phyloP scores from a whole-genome alignment of 2,329 filamentous ascomycete genomes.

The Lachnellula hyalina region DNA sequence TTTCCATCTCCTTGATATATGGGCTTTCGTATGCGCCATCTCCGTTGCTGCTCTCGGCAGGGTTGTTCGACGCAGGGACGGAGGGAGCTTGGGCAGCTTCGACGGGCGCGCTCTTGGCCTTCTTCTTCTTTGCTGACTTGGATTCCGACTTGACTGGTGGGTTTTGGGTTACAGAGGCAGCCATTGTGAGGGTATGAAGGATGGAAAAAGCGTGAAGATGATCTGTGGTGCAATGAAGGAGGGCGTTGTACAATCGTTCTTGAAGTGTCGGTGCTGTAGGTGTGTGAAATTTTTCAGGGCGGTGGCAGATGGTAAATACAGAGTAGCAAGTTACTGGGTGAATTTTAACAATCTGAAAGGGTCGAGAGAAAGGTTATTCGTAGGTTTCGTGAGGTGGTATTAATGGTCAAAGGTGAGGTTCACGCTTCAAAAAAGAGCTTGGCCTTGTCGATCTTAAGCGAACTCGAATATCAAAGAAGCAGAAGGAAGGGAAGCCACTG shows the following conservation, averaged over 20 bases:
- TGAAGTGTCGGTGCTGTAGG: constrained; percentile 2
- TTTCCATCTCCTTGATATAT: constrained; percentile 84
- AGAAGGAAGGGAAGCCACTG: constrained; percentile 5
- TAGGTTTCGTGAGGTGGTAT: constrained; percentile 1
- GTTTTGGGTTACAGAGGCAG: constrained; percentile 58
- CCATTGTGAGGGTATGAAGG: constrained; percentile 43
- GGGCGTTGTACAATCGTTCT: constrained; percentile 8
- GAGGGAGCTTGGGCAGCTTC: constrained; percentile 40
- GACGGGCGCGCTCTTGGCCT: constrained; percentile 53
- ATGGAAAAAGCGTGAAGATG: neutral
- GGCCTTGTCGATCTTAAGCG: constrained; percentile 1
- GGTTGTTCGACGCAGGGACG: constrained; percentile 47
- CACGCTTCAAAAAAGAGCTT: neutral
- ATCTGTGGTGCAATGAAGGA: neutral
- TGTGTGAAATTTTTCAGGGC: neutral
- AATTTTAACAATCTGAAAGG: neutral
- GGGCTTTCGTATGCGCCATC: constrained; percentile 65
- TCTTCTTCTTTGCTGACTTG: constrained; percentile 67
- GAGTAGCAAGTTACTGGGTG: neutral
- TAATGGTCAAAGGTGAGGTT: constrained; percentile 1
- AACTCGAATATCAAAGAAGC: constrained; percentile 7
- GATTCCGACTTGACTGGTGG: constrained; percentile 55
- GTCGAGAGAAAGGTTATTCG: neutral
- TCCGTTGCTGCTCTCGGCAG: constrained; percentile 30
- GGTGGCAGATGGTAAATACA: neutral